Conservation (phyloP, 176 grass and related monocot genomes). For the Paspalum notatum region DNA sequence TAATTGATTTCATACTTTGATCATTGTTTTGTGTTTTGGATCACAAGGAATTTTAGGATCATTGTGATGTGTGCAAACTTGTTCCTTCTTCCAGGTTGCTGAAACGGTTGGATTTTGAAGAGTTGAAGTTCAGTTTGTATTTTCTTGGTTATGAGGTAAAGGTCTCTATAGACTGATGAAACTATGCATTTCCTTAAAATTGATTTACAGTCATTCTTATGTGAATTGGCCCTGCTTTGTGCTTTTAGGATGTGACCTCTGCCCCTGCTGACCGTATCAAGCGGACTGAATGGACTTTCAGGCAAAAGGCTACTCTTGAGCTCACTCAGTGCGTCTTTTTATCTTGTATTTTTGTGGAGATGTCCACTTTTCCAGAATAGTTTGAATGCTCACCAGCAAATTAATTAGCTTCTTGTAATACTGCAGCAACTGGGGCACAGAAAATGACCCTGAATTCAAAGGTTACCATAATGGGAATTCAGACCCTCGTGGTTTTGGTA, state of each 20-base stretch:
- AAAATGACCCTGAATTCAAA: conserved; percentile 96
- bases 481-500: conserved; percentile 97
- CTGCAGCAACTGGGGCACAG: conserved; percentile 93
- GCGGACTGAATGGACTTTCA: conserved; percentile 90
- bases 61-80: not conserved
- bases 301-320: conserved; percentile 93
- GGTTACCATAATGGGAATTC: conserved; percentile 98
- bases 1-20: not conserved
- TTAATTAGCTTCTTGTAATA: not conserved
- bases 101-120: conserved; percentile 95
- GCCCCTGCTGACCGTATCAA: conserved; percentile 75
- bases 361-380: not conserved
- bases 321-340: conserved; percentile 75
- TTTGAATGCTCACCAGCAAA: not conserved
- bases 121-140: conserved; percentile 97
- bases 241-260: conserved; percentile 58
- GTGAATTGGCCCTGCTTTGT: not conserved
- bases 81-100: conserved; percentile 60
- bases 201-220: conserved; percentile 8
- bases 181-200: conserved; percentile 8
- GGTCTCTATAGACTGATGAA: conserved; percentile 17
- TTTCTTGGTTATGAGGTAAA: conserved; percentile 94
- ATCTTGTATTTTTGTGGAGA: conserved; percentile 11
- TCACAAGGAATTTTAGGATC: conserved; percentile 4
- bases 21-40: not conserved